Conservation (phyloP, 495 filamentous ascomycete genomes). For the Podospora pseudocomata region DNA sequence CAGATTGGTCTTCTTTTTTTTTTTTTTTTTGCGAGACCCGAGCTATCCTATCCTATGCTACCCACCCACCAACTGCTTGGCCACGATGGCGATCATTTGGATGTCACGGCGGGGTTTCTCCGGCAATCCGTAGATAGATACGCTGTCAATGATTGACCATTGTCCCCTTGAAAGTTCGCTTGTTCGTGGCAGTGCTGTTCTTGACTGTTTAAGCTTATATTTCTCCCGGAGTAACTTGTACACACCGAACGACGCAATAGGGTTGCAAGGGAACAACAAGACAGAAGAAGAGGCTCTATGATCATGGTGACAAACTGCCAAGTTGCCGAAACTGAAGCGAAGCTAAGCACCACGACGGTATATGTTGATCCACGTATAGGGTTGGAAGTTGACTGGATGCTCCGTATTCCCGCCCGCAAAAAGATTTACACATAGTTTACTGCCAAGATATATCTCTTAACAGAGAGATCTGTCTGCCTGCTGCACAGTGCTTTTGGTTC, state of each 20-base stretch:
- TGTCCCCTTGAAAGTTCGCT: neutral
- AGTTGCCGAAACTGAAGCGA: neutral
- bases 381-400: neutral
- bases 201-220: constrained; percentile 7
- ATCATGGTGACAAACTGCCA: neutral
- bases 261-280: neutral
- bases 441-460: neutral
- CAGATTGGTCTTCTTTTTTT: neutral
- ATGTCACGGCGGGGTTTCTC: neutral
- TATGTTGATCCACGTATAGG: neutral
- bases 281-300: neutral
- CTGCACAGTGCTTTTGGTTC: neutral
- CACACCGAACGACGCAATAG: neutral
- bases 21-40: neutral
- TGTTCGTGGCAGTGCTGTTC: constrained; percentile 6
- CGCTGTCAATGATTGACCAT: neutral
- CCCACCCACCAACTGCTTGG: neutral
- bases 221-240: neutral
- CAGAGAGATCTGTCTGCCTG: neutral
- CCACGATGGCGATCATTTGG: neutral
- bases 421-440: too few relatives aligned
- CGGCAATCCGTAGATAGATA: neutral
- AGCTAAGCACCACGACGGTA: neutral
- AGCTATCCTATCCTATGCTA: neutral
- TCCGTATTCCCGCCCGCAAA: neutral